Base-by-base conservation (phyloP, 208 protist species). In the Crithidia bombi region DNA sequence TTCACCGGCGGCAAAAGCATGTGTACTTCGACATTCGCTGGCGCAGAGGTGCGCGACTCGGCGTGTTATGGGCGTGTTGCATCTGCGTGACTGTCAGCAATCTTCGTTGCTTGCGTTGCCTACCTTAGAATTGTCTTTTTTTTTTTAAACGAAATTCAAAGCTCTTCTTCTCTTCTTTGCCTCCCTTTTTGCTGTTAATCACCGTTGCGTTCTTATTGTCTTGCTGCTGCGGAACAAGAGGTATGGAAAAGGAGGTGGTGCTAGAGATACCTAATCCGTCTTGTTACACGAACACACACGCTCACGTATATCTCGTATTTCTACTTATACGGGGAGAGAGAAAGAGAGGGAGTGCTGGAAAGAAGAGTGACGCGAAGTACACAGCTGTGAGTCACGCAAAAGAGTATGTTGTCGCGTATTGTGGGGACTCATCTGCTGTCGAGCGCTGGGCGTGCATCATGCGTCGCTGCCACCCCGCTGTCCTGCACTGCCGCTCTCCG, bases 341-440 rank as follows among this genome's bases (percentile, higher is more conserved):
- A 56, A 32, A 5, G 50, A 11, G 36, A 25, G 38, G n/a, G 25
- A 23, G 23, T n/a, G n/a, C n/a, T n/a, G n/a, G n/a, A n/a, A n/a
- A n/a, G n/a, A n/a, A n/a, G n/a, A n/a, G n/a, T n/a, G n/a, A n/a
- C n/a, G n/a, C n/a, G n/a, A n/a, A n/a, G n/a, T n/a, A n/a, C n/a
- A n/a, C n/a, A n/a, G n/a, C n/a, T n/a, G n/a, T n/a, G n/a, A n/a
- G n/a, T n/a, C n/a, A n/a, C n/a, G n/a, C n/a, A n/a, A n/a, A n/a
- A n/a, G n/a, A n/a, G n/a, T n/a, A 78, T 78, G 72, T 44, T 76
- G 26, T 75, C 70, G 30, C 70, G 63, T 28, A 64, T 76, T 43
- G 11, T 65, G 11, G 54, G 55, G 3, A 26, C 28, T 11, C 69
- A 67, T 35, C 46, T 69, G 19, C 15, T 39, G 7, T 0, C 41